Conservation (phyloP, 768 basidiomycete genomes). For the Lentinula aciculospora region DNA sequence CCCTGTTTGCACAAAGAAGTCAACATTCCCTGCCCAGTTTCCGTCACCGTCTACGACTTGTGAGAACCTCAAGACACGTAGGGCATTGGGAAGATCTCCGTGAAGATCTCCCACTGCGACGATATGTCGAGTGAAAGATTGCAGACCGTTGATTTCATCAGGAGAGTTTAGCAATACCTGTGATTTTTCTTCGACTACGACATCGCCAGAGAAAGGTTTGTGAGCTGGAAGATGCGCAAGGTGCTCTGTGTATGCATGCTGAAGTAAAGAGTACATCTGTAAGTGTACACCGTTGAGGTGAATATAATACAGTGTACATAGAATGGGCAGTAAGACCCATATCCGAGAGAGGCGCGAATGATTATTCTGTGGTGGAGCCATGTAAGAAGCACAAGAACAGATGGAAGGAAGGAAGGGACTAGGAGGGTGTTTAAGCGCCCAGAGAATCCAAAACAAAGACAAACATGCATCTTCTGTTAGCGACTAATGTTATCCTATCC, state of each 20-base stretch:
- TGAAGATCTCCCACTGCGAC: slow-evolving; percentile 92
- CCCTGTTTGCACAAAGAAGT: slow-evolving; percentile 91
- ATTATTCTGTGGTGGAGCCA: neutral
- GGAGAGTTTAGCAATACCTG: neutral
- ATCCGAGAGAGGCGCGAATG: neutral
- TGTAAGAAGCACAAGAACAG: neutral
- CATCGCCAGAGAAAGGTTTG: neutral
- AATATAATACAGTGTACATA: neutral
- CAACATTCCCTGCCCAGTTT: slow-evolving; percentile 78
- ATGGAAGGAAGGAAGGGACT: too few species aligned
- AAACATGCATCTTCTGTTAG: too few species aligned
- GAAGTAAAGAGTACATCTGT: neutral
- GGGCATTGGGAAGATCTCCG: slow-evolving; percentile 79
- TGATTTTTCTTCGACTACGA: neutral
- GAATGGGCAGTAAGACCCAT: neutral
- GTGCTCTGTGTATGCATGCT: neutral
- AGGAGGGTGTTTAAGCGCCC: too few species aligned
- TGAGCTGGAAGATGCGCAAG: neutral
- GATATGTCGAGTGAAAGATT: slow-evolving; percentile 47
- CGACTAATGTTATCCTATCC: too few species aligned
- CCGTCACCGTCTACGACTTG: slow-evolving; percentile 66
- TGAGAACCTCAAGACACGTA: slow-evolving; percentile 74
- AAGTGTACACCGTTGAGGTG: neutral
- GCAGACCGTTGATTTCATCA: neutral
- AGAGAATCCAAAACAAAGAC: neutral